phyloP scores from a whole-genome alignment of 108 stramenopile species.

The Parietichytrium sp. region DNA sequence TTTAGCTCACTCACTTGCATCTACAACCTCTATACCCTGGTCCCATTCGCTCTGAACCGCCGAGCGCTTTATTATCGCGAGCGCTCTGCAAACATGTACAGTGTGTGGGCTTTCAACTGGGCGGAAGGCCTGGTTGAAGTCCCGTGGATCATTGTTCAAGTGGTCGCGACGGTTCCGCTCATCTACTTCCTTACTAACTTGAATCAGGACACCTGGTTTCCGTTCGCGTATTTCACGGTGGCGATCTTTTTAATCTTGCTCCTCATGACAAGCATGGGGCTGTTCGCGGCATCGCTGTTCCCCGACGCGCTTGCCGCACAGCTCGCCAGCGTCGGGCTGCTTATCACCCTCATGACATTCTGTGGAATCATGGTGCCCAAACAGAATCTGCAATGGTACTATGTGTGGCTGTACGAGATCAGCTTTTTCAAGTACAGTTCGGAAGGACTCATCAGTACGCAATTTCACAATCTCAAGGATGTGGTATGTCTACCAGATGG shows the following conservation, averaged over 20 bases:
- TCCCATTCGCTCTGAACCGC: conserved; percentile 57
- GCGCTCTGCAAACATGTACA: conserved; percentile 58
- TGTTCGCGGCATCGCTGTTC: neutral
- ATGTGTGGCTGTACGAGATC: conserved; percentile 25
- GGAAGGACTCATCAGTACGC: neutral
- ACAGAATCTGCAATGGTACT: neutral
- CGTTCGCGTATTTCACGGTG: conserved; percentile 13
- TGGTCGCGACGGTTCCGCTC: neutral
- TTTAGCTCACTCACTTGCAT: conserved; percentile 59
- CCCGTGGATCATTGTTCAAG: conserved; percentile 27
- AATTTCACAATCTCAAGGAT: too few species aligned
- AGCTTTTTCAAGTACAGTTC: neutral
- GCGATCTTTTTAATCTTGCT: neutral
- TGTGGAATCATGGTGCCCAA: neutral
- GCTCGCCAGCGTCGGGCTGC: neutral
- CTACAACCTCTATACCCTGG: conserved; percentile 50
- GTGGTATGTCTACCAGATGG: too few species aligned
- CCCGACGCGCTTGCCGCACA: neutral
- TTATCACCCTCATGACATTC: neutral
- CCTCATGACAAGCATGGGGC: conserved; percentile 17
- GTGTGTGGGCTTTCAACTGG: neutral
- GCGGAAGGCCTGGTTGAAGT: conserved; percentile 7
- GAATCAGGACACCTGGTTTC: neutral
- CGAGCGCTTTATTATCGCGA: conserved; percentile 64
- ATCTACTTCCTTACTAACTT: conserved; percentile 27